These are phyloP conservation scores for Fusarium gaditjirri DNA, from an alignment of 2,329 filamentous ascomycete species.

Conservation along the genomic window DNA sequence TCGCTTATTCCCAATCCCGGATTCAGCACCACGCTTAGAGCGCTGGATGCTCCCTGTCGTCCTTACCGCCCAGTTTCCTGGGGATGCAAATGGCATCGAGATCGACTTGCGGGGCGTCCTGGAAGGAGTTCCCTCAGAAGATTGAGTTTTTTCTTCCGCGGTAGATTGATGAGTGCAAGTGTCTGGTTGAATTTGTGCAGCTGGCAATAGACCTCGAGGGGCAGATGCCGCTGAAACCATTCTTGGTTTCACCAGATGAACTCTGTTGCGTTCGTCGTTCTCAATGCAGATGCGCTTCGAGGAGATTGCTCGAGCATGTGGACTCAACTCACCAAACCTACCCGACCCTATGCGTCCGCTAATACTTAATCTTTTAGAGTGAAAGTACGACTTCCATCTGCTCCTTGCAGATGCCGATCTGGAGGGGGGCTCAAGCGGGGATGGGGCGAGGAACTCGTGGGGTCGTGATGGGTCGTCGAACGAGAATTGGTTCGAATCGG, in stretches of 20 bases:
- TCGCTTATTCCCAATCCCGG: conserved; percentile 57
- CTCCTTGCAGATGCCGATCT: conserved; percentile 30
- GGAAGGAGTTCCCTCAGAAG: conserved; percentile 54
- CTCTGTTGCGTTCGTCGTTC: conserved; percentile 39
- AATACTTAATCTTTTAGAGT: conserved; percentile 52
- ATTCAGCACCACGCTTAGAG: conserved; percentile 60
- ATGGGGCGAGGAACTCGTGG: conserved; percentile 45
- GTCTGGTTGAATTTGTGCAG: conserved; percentile 42
- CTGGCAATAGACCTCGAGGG: conserved; percentile 36
- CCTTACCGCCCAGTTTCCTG: conserved; percentile 66
- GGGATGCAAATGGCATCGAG: conserved; percentile 69
- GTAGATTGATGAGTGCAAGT: conserved; percentile 8
- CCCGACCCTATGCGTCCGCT: conserved; percentile 34
- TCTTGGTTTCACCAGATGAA: conserved; percentile 52
- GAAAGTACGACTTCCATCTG: conserved; percentile 68
- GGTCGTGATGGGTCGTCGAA: conserved; percentile 50
- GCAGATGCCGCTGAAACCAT: conserved; percentile 48
- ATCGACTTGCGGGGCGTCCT: conserved; percentile 63
- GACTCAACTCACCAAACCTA: conserved; percentile 45
- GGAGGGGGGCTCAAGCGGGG: conserved; percentile 38
- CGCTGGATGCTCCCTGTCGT: conserved; percentile 64
- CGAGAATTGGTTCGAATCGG: conserved; percentile 47
- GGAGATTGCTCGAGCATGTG: conserved; percentile 35
- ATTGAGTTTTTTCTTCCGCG: conserved; percentile 26
- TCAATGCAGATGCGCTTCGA: conserved; percentile 46